A percentile compares a stretch with the other conserved stretches of the same genome.
Evolutionary conservation across 2,329 filamentous ascomycete genomes (phyloP).

Genomic region (Pestalotiopsis sp.): DNA sequence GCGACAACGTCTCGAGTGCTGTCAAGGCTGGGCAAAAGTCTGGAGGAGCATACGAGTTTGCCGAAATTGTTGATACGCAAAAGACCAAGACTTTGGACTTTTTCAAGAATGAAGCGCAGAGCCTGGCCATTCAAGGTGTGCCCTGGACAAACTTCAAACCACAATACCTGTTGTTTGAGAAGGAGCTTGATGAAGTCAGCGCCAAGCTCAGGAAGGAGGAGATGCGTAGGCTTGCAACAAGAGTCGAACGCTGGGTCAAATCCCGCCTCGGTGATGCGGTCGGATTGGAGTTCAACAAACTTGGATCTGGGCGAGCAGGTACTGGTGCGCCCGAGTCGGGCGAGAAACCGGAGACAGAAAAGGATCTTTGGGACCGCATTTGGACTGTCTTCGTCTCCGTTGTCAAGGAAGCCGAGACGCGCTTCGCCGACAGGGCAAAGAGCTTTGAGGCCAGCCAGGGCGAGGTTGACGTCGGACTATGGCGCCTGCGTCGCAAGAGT

Average conservation of each 20-base stretch:
- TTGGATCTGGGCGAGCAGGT: slow-evolving; percentile 85
- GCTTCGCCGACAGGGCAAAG: slow-evolving; percentile 85
- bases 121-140: slow-evolving; percentile 76
- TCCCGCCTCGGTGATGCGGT: slow-evolving; percentile 85
- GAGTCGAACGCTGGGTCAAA: slow-evolving; percentile 92
- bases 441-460: slow-evolving; percentile 92
- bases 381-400: slow-evolving; percentile 85
- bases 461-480: slow-evolving; percentile 90
- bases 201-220: slow-evolving; percentile 86
- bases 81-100: slow-evolving; percentile 74
- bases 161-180: slow-evolving; percentile 79
- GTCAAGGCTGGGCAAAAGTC: slow-evolving; percentile 95
- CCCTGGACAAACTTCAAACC: slow-evolving; percentile 86
- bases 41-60: slow-evolving; percentile 89
- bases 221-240: slow-evolving; percentile 87
- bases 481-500: slow-evolving; percentile 89
- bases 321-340: slow-evolving; percentile 78
- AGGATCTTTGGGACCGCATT: slow-evolving; percentile 92
- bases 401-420: slow-evolving; percentile 80
- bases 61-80: slow-evolving; percentile 85
- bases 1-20: slow-evolving; percentile 80
- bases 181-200: slow-evolving; percentile 90
- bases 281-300: slow-evolving; percentile 92
- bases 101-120: slow-evolving; percentile 77
- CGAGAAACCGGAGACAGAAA: slow-evolving; percentile 74